Base-by-base conservation (phyloP, 345 rosid genomes). In the Cardamine occulta region DNA sequence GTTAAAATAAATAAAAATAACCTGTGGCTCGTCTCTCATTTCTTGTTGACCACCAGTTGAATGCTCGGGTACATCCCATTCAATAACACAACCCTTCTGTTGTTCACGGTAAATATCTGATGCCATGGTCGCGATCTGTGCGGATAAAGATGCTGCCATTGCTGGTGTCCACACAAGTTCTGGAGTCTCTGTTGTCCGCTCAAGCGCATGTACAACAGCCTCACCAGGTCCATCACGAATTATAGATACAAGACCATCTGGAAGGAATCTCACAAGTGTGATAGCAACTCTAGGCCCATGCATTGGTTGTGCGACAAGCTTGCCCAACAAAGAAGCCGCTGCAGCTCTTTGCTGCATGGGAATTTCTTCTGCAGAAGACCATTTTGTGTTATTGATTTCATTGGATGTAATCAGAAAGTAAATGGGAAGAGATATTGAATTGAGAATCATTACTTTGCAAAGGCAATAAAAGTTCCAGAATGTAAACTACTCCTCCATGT, bases 121-220 rank as follows among this genome's bases (percentile, higher is more conserved):
- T 62, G 93, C 96, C 97, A 95, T 92, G 48, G 99, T 90, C 8
- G 93, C 87, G 77, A 95, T 84, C 80, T 95, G 98, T 45, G 97
- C 99, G 63, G 99, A 88, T 76, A 92, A 84, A 74, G 97, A 95
- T 82, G 99, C 87, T 37, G 97, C 97, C 97, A 95, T 95, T 51
- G 97, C 99, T 49, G 97, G 96, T 73, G 99, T 95, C 99, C 99
- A 95, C 56, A 95, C 99, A 75, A 95, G 97, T 84, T 95, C 97
- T 77, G 97, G 97, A 12, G 99, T 92, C 82, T 95, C 99, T 18
- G 97, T 88, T 24, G 96, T 95, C 79, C 85, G 93, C 58, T 95
- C 99, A 74, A 95, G 89, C 4, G 90, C 90, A 77, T 88, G 87
- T 53, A 95, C 90, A 72, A 90, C 99, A 76, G 97, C 89, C 83